A percentile compares a stretch with the other conserved stretches of the same genome.
phyloP scores from a whole-genome alignment of 2,329 filamentous ascomycete genomes.

The Hymenotorrendiella dingleyae region DNA sequence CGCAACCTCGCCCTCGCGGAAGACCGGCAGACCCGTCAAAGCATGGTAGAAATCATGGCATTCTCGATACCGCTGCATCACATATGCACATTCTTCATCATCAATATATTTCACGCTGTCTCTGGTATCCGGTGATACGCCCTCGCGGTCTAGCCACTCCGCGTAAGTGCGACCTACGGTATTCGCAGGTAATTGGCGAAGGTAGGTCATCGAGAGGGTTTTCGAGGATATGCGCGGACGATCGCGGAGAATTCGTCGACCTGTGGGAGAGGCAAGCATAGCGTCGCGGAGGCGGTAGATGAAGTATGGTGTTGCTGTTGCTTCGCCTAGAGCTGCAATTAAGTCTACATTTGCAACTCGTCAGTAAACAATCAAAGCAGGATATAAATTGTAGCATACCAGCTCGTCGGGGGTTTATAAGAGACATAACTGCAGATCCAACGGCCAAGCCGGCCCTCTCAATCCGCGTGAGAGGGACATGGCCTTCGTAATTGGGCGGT shows the following conservation, averaged over 20 bases:
- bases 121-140: slow-evolving; percentile 87
- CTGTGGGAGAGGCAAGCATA: slow-evolving; percentile 80
- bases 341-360: slow-evolving; percentile 66
- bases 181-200: slow-evolving; percentile 63
- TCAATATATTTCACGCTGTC: slow-evolving; percentile 82
- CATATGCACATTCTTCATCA: slow-evolving; percentile 92
- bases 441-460: slow-evolving; percentile 70
- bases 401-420: slow-evolving; percentile 72
- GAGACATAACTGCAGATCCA: slow-evolving; percentile 56
- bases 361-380: slow-evolving; percentile 4
- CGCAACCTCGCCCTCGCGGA: slow-evolving; percentile 95
- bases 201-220: slow-evolving; percentile 55
- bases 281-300: slow-evolving; percentile 81
- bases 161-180: slow-evolving; percentile 79
- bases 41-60: slow-evolving; percentile 92
- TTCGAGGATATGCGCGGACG: slow-evolving; percentile 80
- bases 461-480: slow-evolving; percentile 76
- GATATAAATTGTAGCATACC: slow-evolving; percentile 41
- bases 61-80: slow-evolving; percentile 96
- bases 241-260: slow-evolving; percentile 84
- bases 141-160: slow-evolving; percentile 87
- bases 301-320: slow-evolving; percentile 91
- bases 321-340: slow-evolving; percentile 89
- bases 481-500: slow-evolving; percentile 80
- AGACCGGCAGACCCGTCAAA: slow-evolving; percentile 80